Evolutionary conservation across 2,329 filamentous ascomycete species (phyloP).

Genomic region (Hypoxylon sp.): DNA sequence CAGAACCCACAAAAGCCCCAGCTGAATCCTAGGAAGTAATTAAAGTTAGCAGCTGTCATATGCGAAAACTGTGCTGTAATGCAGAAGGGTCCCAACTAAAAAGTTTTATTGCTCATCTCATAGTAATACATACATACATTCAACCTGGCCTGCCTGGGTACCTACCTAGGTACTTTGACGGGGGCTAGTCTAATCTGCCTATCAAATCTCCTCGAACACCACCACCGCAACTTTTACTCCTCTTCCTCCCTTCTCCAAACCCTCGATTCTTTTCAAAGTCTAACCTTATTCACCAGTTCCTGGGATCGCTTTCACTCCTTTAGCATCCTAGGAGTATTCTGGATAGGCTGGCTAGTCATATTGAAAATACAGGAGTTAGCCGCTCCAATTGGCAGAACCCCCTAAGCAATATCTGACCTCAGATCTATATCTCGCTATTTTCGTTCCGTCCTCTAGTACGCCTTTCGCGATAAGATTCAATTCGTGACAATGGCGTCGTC

Average conservation of each 20-base stretch:
- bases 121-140: too few relatives aligned
- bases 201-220: conserved; percentile 29
- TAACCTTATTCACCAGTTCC: conserved; percentile 23
- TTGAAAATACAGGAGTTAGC: conserved; percentile 14
- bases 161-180: conserved; percentile 25
- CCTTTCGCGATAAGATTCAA: conserved; percentile 10
- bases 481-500: conserved; percentile 60
- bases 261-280: conserved; percentile 15
- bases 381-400: conserved; percentile 16
- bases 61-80: conserved; percentile 1
- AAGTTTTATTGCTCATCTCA: conserved; percentile 35
- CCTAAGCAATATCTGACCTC: conserved; percentile 27
- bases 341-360: conserved; percentile 25
- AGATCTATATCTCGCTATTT: conserved; percentile 12
- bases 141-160: too few relatives aligned
- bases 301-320: conserved; percentile 48
- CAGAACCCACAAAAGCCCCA: conserved; percentile 5
- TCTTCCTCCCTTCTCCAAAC: conserved; percentile 22
- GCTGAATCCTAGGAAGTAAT: conserved; percentile 26
- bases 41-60: conserved; percentile 40
- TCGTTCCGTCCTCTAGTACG: conserved; percentile 3
- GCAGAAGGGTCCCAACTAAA: conserved; percentile 35
- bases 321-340: conserved; percentile 38
- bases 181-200: conserved; percentile 27
- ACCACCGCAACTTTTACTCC: conserved; percentile 26